Conservation (phyloP, 1,284 basidiomycete species). For the Cutaneotrichosporon mucoides region DNA sequence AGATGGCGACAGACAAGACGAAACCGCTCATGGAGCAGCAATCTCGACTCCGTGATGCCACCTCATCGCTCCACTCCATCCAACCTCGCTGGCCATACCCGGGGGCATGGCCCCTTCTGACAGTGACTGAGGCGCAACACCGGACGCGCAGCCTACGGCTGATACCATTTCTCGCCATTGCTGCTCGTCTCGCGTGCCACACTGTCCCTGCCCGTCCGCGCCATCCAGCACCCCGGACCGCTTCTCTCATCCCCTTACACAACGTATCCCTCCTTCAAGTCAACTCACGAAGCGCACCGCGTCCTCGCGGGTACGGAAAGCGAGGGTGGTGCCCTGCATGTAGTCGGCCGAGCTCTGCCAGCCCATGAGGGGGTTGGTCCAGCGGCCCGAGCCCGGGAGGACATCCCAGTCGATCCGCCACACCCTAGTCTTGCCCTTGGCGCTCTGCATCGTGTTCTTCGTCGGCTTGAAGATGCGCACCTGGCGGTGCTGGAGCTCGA, state of each 20-base stretch:
- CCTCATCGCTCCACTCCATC: not conserved
- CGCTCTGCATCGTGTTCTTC: constrained; percentile 93
- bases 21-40: too few species aligned
- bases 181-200: not conserved
- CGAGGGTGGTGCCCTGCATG: constrained; percentile 86
- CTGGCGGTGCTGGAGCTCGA: constrained; percentile 27
- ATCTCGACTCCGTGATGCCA: too few species aligned
- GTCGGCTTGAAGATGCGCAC: constrained; percentile 93
- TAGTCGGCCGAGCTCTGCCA: constrained; percentile 95
- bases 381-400: constrained; percentile 79
- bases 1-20: too few species aligned
- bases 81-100: not conserved
- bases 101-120: too few species aligned
- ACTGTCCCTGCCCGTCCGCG: not conserved
- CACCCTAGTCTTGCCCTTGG: constrained; percentile 74
- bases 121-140: too few species aligned
- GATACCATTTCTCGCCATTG: too few species aligned
- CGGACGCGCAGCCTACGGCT: too few species aligned
- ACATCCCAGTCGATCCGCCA: constrained; percentile 97
- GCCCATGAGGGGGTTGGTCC: constrained; percentile 99
- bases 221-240: not conserved
- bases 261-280: not conserved
- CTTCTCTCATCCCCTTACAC: not conserved
- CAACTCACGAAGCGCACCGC: constrained; percentile 72
- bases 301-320: constrained; percentile 85